Evolutionary conservation across 441 rosid species (phyloP), one percentile per base, ranked within the genome.

Genomic region (Macaranga tanarius): DNA sequence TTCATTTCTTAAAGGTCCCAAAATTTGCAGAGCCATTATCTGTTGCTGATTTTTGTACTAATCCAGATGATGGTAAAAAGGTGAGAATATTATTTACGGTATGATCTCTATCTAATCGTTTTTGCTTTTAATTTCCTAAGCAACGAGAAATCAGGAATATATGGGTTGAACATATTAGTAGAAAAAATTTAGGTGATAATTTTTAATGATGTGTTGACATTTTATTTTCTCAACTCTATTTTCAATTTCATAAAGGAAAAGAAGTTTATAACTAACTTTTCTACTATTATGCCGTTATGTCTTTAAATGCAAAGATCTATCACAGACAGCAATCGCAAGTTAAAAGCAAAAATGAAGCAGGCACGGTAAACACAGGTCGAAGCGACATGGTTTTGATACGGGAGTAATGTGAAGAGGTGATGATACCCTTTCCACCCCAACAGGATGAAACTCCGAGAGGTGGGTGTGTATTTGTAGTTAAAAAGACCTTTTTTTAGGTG

Each of bases 321-420:
- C 63, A 67, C 65, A 81, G 17, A 75, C 82, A 17, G 75, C 23
- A 79, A 71, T 80, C 85, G 0, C 78, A 84, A 70, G 81, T 83
- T 0, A 80, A 83, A 63, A 81, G 86, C 56, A 84, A 79, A 58
- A 90, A 75, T 5, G 74, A 67, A 62, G 82, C 72, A 2, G 93
- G 80, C 31, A 84, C 86, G 31, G 81, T 81, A 45, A 91, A 86
- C 62, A 88, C 88, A 0, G 98, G 98, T 59, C 82, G 86, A 55
- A 87, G 77, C 45, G 94, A 84, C 62, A 64, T 81, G 11, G 87
- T 70, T n/a, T 77, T 83, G 73, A 92, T 69, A 10, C 82, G 78
- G 9, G 83, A 84, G 58, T 88, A 79, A 82, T 79, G 87, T 25
- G 91, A 83, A 20, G 93, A 89, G 47, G 90, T 67, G 87, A 88